Percentiles rank a stretch among this genome's conserved stretches.
phyloP scores from a whole-genome alignment of 352 stramenopile species.

The Phytopythium montanum region DNA sequence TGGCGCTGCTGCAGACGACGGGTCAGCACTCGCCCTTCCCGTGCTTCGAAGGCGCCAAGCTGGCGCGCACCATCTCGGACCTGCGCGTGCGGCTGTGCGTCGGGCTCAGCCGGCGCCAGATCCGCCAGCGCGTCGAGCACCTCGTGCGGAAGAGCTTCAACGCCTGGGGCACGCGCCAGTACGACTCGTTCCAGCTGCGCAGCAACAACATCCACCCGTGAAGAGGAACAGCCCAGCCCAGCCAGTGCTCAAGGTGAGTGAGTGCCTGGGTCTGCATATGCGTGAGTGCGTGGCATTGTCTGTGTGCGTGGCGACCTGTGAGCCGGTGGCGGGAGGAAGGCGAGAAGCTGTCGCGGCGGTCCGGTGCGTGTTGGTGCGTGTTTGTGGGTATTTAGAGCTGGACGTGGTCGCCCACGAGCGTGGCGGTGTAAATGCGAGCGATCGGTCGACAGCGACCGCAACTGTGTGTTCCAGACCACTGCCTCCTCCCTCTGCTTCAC shows the following conservation, averaged over 20 bases:
- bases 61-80: slow-evolving; percentile 58
- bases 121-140: slow-evolving; percentile 69
- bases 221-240: slow-evolving; percentile 6
- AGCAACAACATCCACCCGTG: slow-evolving; percentile 89
- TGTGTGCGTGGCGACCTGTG: not conserved
- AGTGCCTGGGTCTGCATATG: not conserved
- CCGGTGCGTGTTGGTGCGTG: slow-evolving; percentile 1
- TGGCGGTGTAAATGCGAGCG: slow-evolving; percentile 2
- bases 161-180: slow-evolving; percentile 85
- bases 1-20: slow-evolving; percentile 94
- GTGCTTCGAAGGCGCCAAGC: slow-evolving; percentile 85
- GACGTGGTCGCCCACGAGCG: not conserved
- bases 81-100: slow-evolving; percentile 68
- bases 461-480: not conserved
- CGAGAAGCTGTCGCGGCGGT: not conserved
- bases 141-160: slow-evolving; percentile 89
- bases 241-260: not conserved
- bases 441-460: too few relatives aligned
- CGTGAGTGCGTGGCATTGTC: not conserved
- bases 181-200: slow-evolving; percentile 87
- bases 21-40: slow-evolving; percentile 93
- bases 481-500: not conserved
- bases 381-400: slow-evolving; percentile 8
- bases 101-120: slow-evolving; percentile 56
- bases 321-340: not conserved